phyloP scores from a whole-genome alignment of 768 basidiomycete genomes.

The Phylloporus arenicola region DNA sequence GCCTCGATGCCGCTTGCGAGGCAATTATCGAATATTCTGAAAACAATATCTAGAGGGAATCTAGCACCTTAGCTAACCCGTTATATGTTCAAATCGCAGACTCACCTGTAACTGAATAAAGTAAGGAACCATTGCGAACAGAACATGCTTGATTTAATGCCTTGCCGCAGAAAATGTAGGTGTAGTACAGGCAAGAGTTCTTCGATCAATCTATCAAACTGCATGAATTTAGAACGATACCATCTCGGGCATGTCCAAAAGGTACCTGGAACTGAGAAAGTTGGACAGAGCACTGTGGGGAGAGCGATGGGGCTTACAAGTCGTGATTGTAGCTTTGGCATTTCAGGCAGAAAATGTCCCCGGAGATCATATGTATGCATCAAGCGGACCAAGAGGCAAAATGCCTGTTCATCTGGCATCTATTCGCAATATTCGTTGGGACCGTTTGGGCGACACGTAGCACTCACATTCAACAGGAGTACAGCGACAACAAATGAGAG shows the following conservation, averaged over 20 bases:
- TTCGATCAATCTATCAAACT: slow-evolving; percentile 94
- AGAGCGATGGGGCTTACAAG: slow-evolving; percentile 47
- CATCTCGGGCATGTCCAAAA: slow-evolving; percentile 3
- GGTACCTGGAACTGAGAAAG: slow-evolving; percentile 54
- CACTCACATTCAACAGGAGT: slow-evolving; percentile 77
- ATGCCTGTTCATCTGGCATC: slow-evolving; percentile 99
- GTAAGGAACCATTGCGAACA: slow-evolving; percentile 99
- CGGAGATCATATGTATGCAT: slow-evolving; percentile 97
- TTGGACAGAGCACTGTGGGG: neutral
- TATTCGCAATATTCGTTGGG: slow-evolving; percentile 26
- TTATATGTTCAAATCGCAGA: neutral
- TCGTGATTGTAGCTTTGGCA: slow-evolving; percentile 94
- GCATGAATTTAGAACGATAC: slow-evolving; percentile 15
- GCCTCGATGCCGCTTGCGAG: slow-evolving; percentile 97
- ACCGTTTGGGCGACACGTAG: neutral
- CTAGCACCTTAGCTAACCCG: slow-evolving; percentile 35
- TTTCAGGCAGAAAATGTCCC: slow-evolving; percentile 97
- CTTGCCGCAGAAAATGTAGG: slow-evolving; percentile 88
- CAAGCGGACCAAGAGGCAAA: slow-evolving; percentile 87
- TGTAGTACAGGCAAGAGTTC: slow-evolving; percentile 90
- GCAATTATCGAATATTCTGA: slow-evolving; percentile 94
- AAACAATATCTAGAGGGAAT: slow-evolving; percentile 91
- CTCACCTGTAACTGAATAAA: slow-evolving; percentile 88
- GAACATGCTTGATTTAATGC: slow-evolving; percentile 96
- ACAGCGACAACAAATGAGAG: slow-evolving; percentile 95